These are phyloP conservation scores for Laburnicola sp. DNA, from an alignment of 2,329 filamentous ascomycete genomes.

Conservation along the genomic window DNA sequence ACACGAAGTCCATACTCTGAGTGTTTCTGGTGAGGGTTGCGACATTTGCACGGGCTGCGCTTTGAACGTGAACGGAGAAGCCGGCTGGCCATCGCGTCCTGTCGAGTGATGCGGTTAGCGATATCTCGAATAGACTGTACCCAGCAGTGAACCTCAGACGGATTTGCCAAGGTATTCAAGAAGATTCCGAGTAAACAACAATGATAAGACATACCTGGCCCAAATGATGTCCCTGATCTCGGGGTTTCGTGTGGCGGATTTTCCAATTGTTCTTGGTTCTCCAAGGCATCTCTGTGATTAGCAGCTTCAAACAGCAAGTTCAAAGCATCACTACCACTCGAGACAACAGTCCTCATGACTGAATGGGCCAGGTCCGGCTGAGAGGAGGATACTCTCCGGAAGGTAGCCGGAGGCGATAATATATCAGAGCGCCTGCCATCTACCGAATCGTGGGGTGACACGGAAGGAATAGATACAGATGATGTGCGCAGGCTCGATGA, in stretches of 20 bases:
- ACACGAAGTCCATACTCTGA: constrained; percentile 54
- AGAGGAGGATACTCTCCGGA: constrained; percentile 39
- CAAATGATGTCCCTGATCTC: constrained; percentile 30
- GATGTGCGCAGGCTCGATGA: constrained; percentile 22
- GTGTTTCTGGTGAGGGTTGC: constrained; percentile 44
- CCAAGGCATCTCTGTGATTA: constrained; percentile 42
- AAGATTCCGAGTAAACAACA: no score
- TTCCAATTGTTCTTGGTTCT: constrained; percentile 34
- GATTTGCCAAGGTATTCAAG: no score
- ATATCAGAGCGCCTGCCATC: constrained; percentile 33
- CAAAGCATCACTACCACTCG: constrained; percentile 58
- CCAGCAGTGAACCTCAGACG: no score
- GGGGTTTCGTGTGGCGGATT: constrained; percentile 47
- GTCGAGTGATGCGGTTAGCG: not conserved
- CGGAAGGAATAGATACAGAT: constrained; percentile 30
- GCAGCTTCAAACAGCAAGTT: constrained; percentile 58
- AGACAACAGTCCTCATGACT: constrained; percentile 55
- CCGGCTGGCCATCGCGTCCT: constrained; percentile 23
- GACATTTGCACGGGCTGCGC: constrained; percentile 45
- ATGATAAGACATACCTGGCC: constrained; percentile 1
- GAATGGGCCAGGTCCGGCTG: constrained; percentile 45
- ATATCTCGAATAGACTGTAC: no score
- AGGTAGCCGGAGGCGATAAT: constrained; percentile 32
- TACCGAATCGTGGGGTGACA: constrained; percentile 33
- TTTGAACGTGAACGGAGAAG: constrained; percentile 39